Base-by-base conservation (phyloP, 805 yeast genomes). In the Millerozyma miso region DNA sequence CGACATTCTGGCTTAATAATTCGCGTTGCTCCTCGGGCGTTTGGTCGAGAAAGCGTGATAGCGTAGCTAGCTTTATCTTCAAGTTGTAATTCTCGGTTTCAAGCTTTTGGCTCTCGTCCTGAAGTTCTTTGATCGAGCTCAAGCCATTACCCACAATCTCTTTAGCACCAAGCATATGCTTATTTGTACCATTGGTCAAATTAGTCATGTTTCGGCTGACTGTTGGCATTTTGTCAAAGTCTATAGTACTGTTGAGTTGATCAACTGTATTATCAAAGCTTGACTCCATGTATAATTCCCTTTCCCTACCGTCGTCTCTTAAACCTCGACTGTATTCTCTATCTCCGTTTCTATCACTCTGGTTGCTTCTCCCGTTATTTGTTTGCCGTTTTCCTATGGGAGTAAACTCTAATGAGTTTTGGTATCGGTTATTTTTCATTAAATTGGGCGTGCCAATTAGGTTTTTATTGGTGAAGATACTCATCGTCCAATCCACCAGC, bases 71-170 rank as follows among this genome's bases (percentile, higher is more conserved):
- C 45, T 71, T 69, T 31, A 73, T 60, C 47, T 71, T 73, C 48
- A 73, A 56, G 41, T 68, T 69, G 49, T 67, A 69, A 45, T 73
- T 73, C 32, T 73, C 78, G 8, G 66, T 59, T 42, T 65, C 59
- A 26, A 73, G 58, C 43, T 57, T 55, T 34, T 56, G 47, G 33
- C 47, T 44, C 19, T 53, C 49, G 17, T 44, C 23, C 37, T 53
- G 56, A 35, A 54, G 62, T 39, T 55, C 56, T 37, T 53, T 52
- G 15, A 57, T 55, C 1, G 59, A 54, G 10, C 49, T 44, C 34
- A 43, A 16, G 8, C 50, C 51, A 20, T 45, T 46, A 32, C 35
- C 40, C 4, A 52, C 16, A 29, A 19, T 39, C 4, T 40, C 29
- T 10, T 23, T 23, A 6, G 10, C 29, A 10, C 29, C 29, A 23